Evolutionary conservation across 441 rosid genomes (phyloP), one percentile per base, ranked within the genome.

Genomic region (Raphanus hybrid): DNA sequence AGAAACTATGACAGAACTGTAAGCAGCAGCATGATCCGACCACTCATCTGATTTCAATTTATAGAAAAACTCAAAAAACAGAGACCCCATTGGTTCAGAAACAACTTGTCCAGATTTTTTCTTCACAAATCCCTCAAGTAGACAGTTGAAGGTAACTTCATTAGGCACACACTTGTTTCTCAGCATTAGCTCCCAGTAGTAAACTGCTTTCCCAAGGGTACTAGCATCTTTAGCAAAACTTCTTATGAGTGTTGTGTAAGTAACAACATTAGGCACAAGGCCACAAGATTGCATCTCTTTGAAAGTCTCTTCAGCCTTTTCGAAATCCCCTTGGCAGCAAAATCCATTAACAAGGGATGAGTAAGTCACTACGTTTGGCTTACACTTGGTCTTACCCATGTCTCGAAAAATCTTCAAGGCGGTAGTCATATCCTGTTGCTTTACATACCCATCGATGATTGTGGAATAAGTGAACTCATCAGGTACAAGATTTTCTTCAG

Each of bases 401-500:
- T 86, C 81, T 29, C 86, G 86, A 58, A 90, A 87, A 65, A 86
- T 81, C 77, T 78, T 82, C 35, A 89, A 29, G 9, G 97, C 98
- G 57, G 85, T 83, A 71, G 65, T 57, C 84, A 91, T 75, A 84
- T 90, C 87, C 62, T 86, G 89, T 86, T 88, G 97, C 85, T 92
- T 94, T 69, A 88, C 85, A 67, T 85, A 88, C 29, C 98, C 98
- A 71, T 91, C 90, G 43, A 94, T 85, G 75, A 94, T 81, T 4
- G 96, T 92, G 5, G 97, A 91, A 86, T 84, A 94, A 45, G 99
- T 94, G 75, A 91, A 86, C 80, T 73, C 84, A 86, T 92, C 99
- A 3, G 96, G 98, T 50, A 74, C 39, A 73, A 82, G 86, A 66
- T 61, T 70, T 55, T 69, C 84, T 67, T 84, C 67, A 11, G 68